Conservation (phyloP, 768 basidiomycete genomes). For the Tulasnella sp. region DNA sequence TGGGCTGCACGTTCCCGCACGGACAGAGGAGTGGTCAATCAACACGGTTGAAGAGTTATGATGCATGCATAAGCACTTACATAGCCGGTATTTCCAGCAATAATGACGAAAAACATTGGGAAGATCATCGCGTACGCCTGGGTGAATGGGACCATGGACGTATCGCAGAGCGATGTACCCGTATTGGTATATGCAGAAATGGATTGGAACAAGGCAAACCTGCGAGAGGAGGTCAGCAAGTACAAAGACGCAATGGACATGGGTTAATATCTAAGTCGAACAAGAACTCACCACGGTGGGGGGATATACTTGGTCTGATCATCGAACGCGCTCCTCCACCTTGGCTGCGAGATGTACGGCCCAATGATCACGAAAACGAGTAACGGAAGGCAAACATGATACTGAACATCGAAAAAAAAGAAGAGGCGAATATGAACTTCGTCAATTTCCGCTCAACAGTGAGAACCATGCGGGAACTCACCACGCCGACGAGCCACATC, state of each 20-base stretch:
- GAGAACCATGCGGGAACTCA: constrained; percentile 31
- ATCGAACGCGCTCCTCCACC: constrained; percentile 50
- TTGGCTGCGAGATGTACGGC: constrained; percentile 56
- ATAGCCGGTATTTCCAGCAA: constrained; percentile 90
- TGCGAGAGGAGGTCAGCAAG: constrained; percentile 21
- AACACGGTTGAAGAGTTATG: neutral
- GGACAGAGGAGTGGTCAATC: constrained; percentile 27
- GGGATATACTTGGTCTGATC: constrained; percentile 42
- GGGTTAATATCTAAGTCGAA: neutral
- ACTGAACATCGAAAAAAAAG: constrained; percentile 36
- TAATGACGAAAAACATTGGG: constrained; percentile 56
- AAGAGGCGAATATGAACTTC: neutral
- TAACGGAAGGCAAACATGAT: constrained; percentile 62
- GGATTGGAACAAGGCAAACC: constrained; percentile 79
- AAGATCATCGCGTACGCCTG: constrained; percentile 71
- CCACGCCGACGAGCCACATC: constrained; percentile 66
- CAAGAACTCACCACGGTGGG: constrained; percentile 47
- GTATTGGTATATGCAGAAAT: constrained; percentile 84
- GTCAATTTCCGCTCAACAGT: neutral
- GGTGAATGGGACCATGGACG: constrained; percentile 88
- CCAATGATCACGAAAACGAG: constrained; percentile 61
- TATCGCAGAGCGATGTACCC: constrained; percentile 76
- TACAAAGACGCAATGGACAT: neutral
- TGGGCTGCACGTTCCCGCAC: neutral
- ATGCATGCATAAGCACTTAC: constrained; percentile 40